A percentile compares a stretch with the other conserved stretches of the same genome.
phyloP scores from a whole-genome alignment of 306 rosid species.

The Astragalus glycyphyllos region DNA sequence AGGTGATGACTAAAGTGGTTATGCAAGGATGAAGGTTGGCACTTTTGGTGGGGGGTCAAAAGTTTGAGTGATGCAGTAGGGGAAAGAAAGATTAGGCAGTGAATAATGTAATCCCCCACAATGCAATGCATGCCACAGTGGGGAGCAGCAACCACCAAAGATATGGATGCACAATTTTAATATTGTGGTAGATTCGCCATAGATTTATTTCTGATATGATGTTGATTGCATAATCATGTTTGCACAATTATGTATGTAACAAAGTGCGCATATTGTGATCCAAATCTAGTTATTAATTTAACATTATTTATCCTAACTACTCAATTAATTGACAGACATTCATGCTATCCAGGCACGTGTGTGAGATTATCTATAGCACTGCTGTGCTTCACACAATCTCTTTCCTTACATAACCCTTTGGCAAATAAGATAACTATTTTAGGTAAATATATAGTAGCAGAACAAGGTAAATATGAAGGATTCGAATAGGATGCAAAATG shows the following conservation, averaged over 20 bases:
- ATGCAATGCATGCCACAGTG: conserved; percentile 18
- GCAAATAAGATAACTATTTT: too few species aligned
- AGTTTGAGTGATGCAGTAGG: conserved; percentile 33
- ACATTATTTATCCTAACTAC: too few species aligned
- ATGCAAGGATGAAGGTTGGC: conserved; percentile 38
- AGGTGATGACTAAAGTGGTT: conserved; percentile 26
- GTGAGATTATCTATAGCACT: too few species aligned
- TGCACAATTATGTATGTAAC: not conserved
- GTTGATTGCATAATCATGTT: conserved; percentile 11
- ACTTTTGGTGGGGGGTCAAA: conserved; percentile 43
- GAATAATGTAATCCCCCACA: conserved; percentile 42
- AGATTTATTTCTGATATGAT: conserved; percentile 23
- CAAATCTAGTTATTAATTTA: too few species aligned
- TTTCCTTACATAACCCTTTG: too few species aligned
- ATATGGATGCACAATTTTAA: conserved; percentile 14
- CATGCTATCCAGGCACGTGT: too few species aligned
- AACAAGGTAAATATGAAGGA: too few species aligned
- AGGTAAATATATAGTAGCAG: too few species aligned
- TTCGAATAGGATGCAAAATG: too few species aligned
- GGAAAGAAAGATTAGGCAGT: conserved; percentile 15
- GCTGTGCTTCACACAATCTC: too few species aligned
- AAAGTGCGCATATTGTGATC: too few species aligned
- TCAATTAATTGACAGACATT: too few species aligned
- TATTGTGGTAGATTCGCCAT: not conserved
- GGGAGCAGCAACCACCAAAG: conserved; percentile 51